Conservation (phyloP, 768 basidiomycete genomes). For the Termitomyces sp. region DNA sequence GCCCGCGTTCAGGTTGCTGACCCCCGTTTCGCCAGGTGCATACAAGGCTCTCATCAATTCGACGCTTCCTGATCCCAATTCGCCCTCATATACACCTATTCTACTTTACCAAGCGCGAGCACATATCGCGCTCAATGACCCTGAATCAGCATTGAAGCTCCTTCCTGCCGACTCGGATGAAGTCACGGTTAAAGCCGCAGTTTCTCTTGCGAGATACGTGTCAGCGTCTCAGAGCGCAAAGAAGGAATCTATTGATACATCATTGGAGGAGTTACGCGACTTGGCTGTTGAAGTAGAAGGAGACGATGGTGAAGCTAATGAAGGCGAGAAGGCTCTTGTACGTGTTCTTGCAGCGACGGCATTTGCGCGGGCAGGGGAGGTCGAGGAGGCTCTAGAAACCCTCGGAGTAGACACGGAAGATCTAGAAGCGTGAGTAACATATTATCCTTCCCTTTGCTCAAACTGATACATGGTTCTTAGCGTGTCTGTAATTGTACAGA, state of each 20-base stretch:
- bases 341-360: conserved; percentile 82
- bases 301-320: conserved; percentile 62
- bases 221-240: conserved; percentile 34
- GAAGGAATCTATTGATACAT: conserved; percentile 51
- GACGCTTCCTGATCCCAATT: conserved; percentile 51
- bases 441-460: neutral
- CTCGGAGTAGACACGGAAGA: conserved; percentile 71
- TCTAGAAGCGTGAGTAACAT: conserved; percentile 76
- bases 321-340: conserved; percentile 67
- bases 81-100: conserved; percentile 57
- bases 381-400: conserved; percentile 91
- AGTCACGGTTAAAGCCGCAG: conserved; percentile 63
- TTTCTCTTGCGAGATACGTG: conserved; percentile 69
- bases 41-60: conserved; percentile 56
- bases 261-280: conserved; percentile 80
- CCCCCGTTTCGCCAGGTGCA: conserved; percentile 40
- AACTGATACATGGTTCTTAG: conserved; percentile 31
- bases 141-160: conserved; percentile 49
- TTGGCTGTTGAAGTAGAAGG: conserved; percentile 82
- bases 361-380: conserved; percentile 76
- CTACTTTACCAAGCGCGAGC: conserved; percentile 79
- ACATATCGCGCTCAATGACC: conserved; percentile 61
- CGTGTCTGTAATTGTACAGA: conserved; percentile 75
- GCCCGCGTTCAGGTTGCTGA: neutral
- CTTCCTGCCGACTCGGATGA: conserved; percentile 55